phyloP scores from a whole-genome alignment of 345 rosid genomes.

The Aurinia saxatilis region DNA sequence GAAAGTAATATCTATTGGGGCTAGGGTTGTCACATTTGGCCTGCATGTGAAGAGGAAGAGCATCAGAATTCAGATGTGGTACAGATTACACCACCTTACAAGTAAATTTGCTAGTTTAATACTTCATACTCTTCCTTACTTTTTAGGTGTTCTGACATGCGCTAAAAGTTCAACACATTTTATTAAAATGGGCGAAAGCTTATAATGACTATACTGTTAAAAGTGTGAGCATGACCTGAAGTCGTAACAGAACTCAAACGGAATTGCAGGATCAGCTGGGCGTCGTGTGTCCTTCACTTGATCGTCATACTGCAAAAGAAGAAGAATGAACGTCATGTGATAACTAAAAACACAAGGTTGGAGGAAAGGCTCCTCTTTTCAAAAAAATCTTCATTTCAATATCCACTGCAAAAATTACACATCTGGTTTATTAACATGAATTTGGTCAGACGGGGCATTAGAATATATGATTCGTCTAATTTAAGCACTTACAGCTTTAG shows the following conservation, averaged over 20 bases:
- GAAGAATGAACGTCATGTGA: conserved; percentile 7
- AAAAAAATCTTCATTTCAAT: background rate
- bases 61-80: conserved; percentile 5
- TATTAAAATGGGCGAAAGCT: too few species aligned
- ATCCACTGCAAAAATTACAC: background rate
- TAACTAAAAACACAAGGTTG: conserved; percentile 12
- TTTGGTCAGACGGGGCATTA: background rate
- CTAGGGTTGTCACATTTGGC: conserved; percentile 27
- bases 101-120: too few species aligned
- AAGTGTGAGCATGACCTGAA: too few species aligned
- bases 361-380: background rate
- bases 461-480: background rate
- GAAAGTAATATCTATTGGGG: conserved; percentile 46
- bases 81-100: background rate
- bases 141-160: too few species aligned
- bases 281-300: too few species aligned
- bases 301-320: too few species aligned
- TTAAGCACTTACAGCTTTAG: conserved; percentile 47
- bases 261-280: too few species aligned
- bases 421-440: background rate
- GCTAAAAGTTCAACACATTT: too few species aligned
- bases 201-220: too few species aligned
- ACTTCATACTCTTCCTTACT: too few species aligned
- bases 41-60: conserved; percentile 27
- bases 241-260: too few species aligned